Evolutionary conservation across 192 early-diverging fungal species (phyloP), one percentile per base, ranked within the genome.

Genomic region (Powellomyces hirtus): DNA sequence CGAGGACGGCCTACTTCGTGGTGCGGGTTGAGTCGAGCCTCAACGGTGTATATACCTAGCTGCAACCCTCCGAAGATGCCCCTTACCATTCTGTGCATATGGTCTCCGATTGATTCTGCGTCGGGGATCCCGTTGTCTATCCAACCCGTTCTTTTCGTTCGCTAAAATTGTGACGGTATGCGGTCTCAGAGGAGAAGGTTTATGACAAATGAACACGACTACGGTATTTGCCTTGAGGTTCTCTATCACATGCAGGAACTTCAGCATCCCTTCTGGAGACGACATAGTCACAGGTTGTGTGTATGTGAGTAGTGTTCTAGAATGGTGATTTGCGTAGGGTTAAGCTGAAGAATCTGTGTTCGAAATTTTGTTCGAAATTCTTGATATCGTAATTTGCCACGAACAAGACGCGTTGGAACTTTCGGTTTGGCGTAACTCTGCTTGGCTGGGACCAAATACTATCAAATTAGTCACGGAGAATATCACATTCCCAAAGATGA

Each of bases 81-180:
- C n/a, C 46, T 49, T 46, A 70, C 73, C 93, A 98, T 95, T 18
- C 94, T 84, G 81, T 96, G 85, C 95, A 98, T 98, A 75, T 98
- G 95, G 77, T 98, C 95, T 16, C 87, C 82, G 37, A 98, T 94
- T 4, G 91, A 93, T 68, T 98, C 95, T 59, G 93, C 84, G 13
- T 76, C 70, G 16, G 74, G 49, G 42, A 98, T 79, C 0, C 80
- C 78, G 71, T 81, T 66, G 73, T 92, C 84, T 46, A 98, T 51
- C 95, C 95, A 98, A 30, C 95, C 95, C 18, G 94, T 95, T 62
- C 95, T 80, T 72, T 95, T 95, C 14, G 95, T 97, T 65, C 81
- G 81, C 90, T 93, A 38, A 1, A 73, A 14, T 1, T 22, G 26
- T 55, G 8, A 22, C 1, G 8, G 38, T 26, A 22, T 20, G 37